A percentile compares a stretch with the other conserved stretches of the same genome.
Evolutionary conservation across 2,329 filamentous ascomycete species (phyloP).

Genomic region (Pseudocercospora pini-densiflorae): DNA sequence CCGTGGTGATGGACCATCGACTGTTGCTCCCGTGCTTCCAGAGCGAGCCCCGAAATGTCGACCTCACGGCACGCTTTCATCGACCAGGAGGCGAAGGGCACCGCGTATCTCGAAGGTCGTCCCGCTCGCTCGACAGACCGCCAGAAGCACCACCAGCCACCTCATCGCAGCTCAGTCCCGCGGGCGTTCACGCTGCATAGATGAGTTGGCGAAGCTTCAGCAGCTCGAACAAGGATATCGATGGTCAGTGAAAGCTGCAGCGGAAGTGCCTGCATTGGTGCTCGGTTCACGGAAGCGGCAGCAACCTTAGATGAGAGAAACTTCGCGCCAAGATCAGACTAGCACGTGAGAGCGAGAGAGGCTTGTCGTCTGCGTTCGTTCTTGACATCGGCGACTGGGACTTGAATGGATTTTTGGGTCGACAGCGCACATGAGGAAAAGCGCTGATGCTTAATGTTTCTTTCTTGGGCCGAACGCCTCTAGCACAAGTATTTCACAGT

Average conservation of each 20-base stretch:
- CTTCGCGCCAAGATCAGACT: background rate
- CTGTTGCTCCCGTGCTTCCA: background rate
- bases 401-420: background rate
- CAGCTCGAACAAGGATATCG: constrained; percentile 4
- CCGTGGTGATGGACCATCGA: background rate
- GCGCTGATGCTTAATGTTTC: constrained; percentile 1
- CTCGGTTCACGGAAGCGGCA: background rate
- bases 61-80: background rate
- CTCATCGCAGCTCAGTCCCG: background rate
- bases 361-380: background rate
- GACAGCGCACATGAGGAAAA: constrained; percentile 2
- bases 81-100: background rate
- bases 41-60: background rate
- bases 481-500: background rate
- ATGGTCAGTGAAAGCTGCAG: background rate
- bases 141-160: background rate
- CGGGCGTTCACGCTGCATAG: background rate
- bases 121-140: background rate
- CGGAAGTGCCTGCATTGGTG: background rate
- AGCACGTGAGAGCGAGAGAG: background rate
- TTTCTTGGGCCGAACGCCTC: constrained; percentile 5
- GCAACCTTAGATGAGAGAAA: background rate
- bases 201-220: constrained; percentile 4
- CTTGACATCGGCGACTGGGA: background rate
- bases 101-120: background rate